A percentile compares a stretch with the other conserved stretches of the same genome.
These are phyloP conservation scores for Eucalyptus polybractea DNA, from an alignment of 345 rosid species.

Conservation along the genomic window DNA sequence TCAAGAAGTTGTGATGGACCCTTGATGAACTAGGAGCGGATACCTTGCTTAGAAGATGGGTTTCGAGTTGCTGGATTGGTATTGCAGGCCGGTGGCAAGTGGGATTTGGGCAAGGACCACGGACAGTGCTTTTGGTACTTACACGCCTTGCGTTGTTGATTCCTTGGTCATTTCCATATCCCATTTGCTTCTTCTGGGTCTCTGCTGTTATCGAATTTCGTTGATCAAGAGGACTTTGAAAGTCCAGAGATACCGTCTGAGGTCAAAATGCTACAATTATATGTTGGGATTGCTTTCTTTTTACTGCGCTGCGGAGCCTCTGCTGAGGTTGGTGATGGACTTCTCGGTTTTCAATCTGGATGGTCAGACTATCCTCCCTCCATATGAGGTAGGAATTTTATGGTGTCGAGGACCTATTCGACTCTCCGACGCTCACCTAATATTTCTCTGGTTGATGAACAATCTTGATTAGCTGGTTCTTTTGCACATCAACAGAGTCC, in stretches of 20 bases:
- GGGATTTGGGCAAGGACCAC: constrained; percentile 50
- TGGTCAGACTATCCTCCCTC: constrained; percentile 48
- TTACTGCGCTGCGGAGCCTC: constrained; percentile 63
- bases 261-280: constrained; percentile 47
- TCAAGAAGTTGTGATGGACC: not conserved
- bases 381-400: constrained; percentile 55
- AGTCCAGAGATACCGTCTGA: constrained; percentile 48
- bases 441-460: not conserved
- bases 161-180: constrained; percentile 53
- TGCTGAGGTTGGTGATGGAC: constrained; percentile 56
- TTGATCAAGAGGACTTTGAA: constrained; percentile 34
- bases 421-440: not conserved
- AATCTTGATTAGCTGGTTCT: not conserved
- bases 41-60: constrained; percentile 25
- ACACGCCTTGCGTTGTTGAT: constrained; percentile 71
- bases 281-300: constrained; percentile 46
- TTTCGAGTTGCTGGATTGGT: constrained; percentile 59
- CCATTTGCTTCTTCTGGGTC: constrained; percentile 50
- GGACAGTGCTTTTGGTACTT: constrained; percentile 60
- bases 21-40: not conserved
- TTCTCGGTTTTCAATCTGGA: constrained; percentile 49
- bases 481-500: not conserved
- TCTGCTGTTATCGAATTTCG: constrained; percentile 67
- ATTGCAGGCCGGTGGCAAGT: constrained; percentile 54
- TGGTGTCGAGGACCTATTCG: not conserved